Conservation (phyloP, 495 filamentous ascomycete genomes). For the Neurospora sp. region DNA sequence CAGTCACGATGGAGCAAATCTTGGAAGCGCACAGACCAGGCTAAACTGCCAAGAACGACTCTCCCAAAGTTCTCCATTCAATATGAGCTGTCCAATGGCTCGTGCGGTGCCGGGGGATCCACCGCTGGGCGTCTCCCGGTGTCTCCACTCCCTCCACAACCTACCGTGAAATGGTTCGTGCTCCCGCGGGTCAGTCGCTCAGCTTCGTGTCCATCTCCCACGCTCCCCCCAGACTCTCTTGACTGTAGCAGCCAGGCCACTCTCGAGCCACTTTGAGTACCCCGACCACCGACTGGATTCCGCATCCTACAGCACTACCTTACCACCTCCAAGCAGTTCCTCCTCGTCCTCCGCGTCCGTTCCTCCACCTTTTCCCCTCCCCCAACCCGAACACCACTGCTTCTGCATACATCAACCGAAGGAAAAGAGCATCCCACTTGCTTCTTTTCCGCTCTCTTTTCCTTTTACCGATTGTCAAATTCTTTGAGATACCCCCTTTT, state of each 20-base stretch:
- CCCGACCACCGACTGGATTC: not conserved
- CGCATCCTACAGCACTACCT: not conserved
- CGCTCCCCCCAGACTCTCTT: conserved; percentile 10
- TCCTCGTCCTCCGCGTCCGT: conserved; percentile 26
- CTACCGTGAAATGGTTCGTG: not conserved
- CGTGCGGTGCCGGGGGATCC: not conserved
- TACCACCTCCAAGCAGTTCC: conserved; percentile 10
- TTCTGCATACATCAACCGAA: conserved; percentile 21
- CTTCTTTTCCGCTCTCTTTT: conserved; percentile 21
- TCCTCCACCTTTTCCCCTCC: conserved; percentile 30
- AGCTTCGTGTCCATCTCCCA: conserved; percentile 16
- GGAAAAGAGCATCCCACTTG: conserved; percentile 29
- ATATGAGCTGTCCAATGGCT: not conserved
- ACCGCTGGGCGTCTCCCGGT: not conserved
- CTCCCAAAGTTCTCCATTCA: not conserved
- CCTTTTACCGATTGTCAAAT: conserved; percentile 9
- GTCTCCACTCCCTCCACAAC: conserved; percentile 3
- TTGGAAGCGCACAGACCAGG: not conserved
- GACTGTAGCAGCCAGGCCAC: not conserved
- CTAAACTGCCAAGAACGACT: not conserved
- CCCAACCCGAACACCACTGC: conserved; percentile 17
- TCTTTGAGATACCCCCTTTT: conserved; percentile 24
- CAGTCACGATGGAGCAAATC: not conserved
- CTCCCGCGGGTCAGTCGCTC: conserved; percentile 7
- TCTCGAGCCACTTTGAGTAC: not conserved